Base-by-base conservation (phyloP, 2,329 filamentous ascomycete genomes). In the Fusarium floridanum region DNA sequence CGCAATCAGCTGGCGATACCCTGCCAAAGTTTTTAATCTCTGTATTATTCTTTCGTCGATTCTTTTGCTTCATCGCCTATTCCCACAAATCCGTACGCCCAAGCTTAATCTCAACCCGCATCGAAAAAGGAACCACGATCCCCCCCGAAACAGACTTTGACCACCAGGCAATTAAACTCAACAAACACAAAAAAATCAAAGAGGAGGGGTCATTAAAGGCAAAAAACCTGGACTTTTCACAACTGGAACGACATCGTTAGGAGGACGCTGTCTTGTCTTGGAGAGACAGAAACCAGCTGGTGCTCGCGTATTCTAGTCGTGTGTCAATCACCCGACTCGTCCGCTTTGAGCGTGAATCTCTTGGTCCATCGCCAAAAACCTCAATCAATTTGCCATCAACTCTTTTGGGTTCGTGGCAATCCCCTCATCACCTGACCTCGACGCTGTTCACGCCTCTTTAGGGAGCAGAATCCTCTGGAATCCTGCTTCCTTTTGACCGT, bases 1-100 rank as follows among this genome's bases (percentile, higher is more conserved):
- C 77, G 78, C 75, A 59, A 78, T 80, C 75, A 74, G 72, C 70
- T 72, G 66, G 78, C 77, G 77, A 78, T 76, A 79, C 64, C 67
- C 67, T 74, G 70, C 70, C 77, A 71, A 64, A 59, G 57, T 70
- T 79, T 75, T 74, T 74, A 75, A 79, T 79, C 78, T 74, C 63
- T 79, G 71, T 78, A 77, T 72, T 76, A 74, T 75, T 76, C 67
- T 72, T 78, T 78, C 73, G 75, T 79, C 78, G 71, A 79, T 76
- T 80, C 73, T 70, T 71, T 77, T 76, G 72, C 67, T 67, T 74
- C 73, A 75, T 77, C 75, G 67, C 68, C 73, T 73, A 66, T 60
- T 70, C 66, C 32, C 61, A 60, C 72, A 65, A 60, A 55, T 50
- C 39, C 59, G 67, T 61, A 68, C 64, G 66, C 61, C 72, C 69